A percentile compares a stretch with the other conserved stretches of the same genome.
phyloP scores from a whole-genome alignment of 352 stramenopile genomes.

The Globisporangium nunn region DNA sequence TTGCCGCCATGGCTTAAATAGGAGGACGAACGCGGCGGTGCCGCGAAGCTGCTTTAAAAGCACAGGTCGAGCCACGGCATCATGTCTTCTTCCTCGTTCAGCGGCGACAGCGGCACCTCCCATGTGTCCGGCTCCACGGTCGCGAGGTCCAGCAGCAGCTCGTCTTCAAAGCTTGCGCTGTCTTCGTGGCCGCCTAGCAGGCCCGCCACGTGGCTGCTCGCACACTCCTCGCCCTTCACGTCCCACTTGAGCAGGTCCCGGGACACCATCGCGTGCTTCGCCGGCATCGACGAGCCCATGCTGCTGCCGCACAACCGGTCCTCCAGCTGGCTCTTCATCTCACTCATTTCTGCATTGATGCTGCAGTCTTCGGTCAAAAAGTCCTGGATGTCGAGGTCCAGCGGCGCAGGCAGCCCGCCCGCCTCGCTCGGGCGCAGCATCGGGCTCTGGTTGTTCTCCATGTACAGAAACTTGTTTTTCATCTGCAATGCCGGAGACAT shows the following conservation, averaged over 20 bases:
- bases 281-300: slow-evolving; percentile 19
- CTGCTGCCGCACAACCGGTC: slow-evolving; percentile 22
- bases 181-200: slow-evolving; percentile 25
- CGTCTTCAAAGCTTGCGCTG: slow-evolving; percentile 45
- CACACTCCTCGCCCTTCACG: slow-evolving; percentile 16
- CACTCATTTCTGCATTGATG: slow-evolving; percentile 38
- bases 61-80: slow-evolving; percentile 81
- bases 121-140: slow-evolving; percentile 70
- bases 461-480: slow-evolving; percentile 42
- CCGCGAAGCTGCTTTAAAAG: slow-evolving; percentile 37
- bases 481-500: slow-evolving; percentile 32
- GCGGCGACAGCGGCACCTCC: slow-evolving; percentile 73
- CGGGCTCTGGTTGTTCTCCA: slow-evolving; percentile 11
- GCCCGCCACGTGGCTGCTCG: slow-evolving; percentile 16
- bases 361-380: slow-evolving; percentile 74
- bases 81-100: slow-evolving; percentile 81
- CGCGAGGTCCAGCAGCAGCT: slow-evolving; percentile 63
- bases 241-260: slow-evolving; percentile 69
- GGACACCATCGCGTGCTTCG: slow-evolving; percentile 54
- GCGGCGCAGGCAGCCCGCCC: slow-evolving; percentile 8
- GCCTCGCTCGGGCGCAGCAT: slow-evolving; percentile 26
- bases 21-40: slow-evolving; percentile 11
- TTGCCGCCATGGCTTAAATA: slow-evolving; percentile 34
- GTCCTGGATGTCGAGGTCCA: slow-evolving; percentile 76
- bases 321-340: slow-evolving; percentile 33